Conservation (phyloP, 768 basidiomycete genomes). For the Pleurotus citrinopileatus region DNA sequence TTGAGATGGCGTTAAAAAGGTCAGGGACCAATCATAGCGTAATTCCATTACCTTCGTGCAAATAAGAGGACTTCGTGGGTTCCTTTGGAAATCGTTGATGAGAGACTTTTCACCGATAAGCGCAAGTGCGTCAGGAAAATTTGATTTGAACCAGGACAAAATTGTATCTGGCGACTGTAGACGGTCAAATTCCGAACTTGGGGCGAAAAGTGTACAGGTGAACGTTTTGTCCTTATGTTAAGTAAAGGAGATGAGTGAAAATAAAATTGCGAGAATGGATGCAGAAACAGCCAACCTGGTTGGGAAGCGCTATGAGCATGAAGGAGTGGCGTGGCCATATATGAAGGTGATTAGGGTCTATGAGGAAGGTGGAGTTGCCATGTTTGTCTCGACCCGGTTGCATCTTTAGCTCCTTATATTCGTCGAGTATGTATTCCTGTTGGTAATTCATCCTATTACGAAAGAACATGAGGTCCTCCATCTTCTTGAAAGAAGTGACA, state of each 20-base stretch:
- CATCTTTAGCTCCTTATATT: slow-evolving; percentile 96
- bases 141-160: slow-evolving; percentile 70
- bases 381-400: slow-evolving; percentile 66
- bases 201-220: slow-evolving; percentile 95
- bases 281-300: slow-evolving; percentile 65
- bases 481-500: slow-evolving; percentile 18
- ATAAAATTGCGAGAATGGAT: slow-evolving; percentile 15
- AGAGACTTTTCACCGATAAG: slow-evolving; percentile 82
- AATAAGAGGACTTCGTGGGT: slow-evolving; percentile 87
- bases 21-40: slow-evolving; percentile 14
- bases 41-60: slow-evolving; percentile 77
- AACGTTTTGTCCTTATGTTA: slow-evolving; percentile 85
- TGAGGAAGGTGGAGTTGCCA: slow-evolving; percentile 68
- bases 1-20: slow-evolving; percentile 11
- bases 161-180: slow-evolving; percentile 56
- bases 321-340: slow-evolving; percentile 99
- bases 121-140: slow-evolving; percentile 88
- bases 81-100: slow-evolving; percentile 72
- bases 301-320: slow-evolving; percentile 98
- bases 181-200: slow-evolving; percentile 70
- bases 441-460: slow-evolving; percentile 84
- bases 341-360: slow-evolving; percentile 95
- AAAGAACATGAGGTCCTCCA: slow-evolving; percentile 24
- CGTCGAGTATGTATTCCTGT: slow-evolving; percentile 93
- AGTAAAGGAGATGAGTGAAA: slow-evolving; percentile 20